phyloP scores from a whole-genome alignment of 306 rosid species.

The Elaeagnus macrophylla region DNA sequence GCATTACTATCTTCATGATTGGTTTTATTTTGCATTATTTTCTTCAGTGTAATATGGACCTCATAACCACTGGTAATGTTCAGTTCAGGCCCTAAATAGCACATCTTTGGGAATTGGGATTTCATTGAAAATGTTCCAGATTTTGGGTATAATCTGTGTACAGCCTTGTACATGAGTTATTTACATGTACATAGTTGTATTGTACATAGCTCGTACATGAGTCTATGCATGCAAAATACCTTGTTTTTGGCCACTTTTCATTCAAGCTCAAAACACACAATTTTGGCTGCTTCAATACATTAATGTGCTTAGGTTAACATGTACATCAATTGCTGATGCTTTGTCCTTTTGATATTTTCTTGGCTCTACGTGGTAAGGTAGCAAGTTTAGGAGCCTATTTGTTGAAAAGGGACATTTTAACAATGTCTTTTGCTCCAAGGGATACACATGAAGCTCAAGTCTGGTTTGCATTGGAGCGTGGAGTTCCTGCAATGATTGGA shows the following conservation, averaged over 20 bases:
- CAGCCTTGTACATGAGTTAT: no score
- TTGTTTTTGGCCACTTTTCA: no score
- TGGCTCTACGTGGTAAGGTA: conserved; percentile 39
- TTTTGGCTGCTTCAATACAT: no score
- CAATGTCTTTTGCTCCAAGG: conserved; percentile 96
- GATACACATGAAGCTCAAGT: conserved; percentile 97
- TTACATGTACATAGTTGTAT: no score
- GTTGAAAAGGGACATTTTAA: conserved; percentile 62
- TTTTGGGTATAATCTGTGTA: no score
- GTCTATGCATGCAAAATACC: no score
- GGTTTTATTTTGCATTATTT: background rate
- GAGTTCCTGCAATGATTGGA: conserved; percentile 99
- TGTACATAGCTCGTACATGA: no score
- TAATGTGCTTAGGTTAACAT: no score
- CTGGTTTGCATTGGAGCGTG: conserved; percentile 89
- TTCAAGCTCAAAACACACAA: no score
- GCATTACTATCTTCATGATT: conserved; percentile 12
- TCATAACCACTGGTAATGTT: background rate
- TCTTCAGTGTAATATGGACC: background rate
- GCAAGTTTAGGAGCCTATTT: conserved; percentile 98
- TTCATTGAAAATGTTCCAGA: no score
- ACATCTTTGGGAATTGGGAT: no score
- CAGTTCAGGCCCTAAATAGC: no score
- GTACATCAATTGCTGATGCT: conserved; percentile 9
- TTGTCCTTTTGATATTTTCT: background rate